Conservation (phyloP, 352 stramenopile species). For the Pythium coloratum region DNA sequence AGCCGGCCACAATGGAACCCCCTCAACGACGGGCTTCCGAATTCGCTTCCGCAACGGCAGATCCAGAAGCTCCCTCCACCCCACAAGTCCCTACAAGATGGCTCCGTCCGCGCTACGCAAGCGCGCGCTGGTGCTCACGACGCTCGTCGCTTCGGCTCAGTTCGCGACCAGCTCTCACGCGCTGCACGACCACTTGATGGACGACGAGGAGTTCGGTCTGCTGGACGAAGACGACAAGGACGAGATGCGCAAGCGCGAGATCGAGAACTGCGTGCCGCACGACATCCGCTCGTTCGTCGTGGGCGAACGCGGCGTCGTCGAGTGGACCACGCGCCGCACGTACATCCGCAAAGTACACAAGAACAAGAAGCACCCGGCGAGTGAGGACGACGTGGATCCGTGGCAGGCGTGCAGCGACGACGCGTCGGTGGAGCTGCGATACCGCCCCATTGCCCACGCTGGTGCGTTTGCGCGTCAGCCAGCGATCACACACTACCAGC, state of each 20-base stretch:
- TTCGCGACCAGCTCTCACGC: conserved; percentile 8
- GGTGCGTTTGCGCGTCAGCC: conserved; percentile 39
- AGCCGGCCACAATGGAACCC: not conserved
- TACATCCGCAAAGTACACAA: conserved; percentile 68
- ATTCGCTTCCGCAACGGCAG: not conserved
- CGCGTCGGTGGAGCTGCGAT: conserved; percentile 56
- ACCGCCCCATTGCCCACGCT: conserved; percentile 38
- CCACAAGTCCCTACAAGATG: not conserved
- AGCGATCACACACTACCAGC: conserved; percentile 56
- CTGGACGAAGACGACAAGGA: conserved; percentile 51
- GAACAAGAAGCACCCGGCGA: conserved; percentile 36
- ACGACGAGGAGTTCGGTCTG: conserved; percentile 36
- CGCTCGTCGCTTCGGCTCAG: conserved; percentile 20
- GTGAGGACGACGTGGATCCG: conserved; percentile 36
- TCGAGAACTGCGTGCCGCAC: conserved; percentile 86
- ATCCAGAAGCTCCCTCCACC: not conserved
- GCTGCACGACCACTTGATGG: conserved; percentile 38
- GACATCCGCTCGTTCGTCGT: conserved; percentile 72
- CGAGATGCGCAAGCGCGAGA: conserved; percentile 75
- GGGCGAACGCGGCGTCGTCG: conserved; percentile 50
- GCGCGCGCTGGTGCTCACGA: conserved; percentile 3
- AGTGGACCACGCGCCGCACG: conserved; percentile 72
- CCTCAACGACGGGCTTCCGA: not conserved
- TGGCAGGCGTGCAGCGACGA: conserved; percentile 77
- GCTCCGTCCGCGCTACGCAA: not conserved